Percentiles rank a stretch among this genome's conserved stretches.
Conservation (phyloP, 495 filamentous ascomycete genomes). For the Penicillium mononematosum region DNA sequence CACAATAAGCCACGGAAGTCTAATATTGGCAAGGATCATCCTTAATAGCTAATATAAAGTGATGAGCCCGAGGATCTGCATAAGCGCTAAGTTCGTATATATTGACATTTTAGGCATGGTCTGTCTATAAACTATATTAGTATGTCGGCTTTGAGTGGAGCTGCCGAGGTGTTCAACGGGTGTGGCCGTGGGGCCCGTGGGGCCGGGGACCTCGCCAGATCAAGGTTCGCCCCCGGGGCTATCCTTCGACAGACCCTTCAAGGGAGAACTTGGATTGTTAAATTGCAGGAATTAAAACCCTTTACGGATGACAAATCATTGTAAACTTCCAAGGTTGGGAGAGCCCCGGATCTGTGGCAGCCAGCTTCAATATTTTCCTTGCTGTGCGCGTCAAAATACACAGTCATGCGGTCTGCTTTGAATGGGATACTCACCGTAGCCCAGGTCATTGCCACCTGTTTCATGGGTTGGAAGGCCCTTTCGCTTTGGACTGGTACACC, state of each 20-base stretch:
- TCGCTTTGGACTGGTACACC: background rate
- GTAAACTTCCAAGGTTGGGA: too few species aligned
- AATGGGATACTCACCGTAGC: background rate
- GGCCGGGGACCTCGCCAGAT: too few species aligned
- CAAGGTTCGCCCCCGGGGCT: too few species aligned
- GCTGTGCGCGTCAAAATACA: background rate
- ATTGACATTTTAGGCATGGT: too few species aligned
- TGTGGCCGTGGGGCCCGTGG: too few species aligned
- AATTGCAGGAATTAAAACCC: too few species aligned
- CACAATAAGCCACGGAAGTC: background rate
- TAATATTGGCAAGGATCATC: background rate
- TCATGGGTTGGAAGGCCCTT: conserved; percentile 4
- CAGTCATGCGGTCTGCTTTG: background rate
- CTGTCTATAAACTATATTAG: too few species aligned
- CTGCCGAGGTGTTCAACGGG: too few species aligned
- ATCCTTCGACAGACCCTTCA: too few species aligned
- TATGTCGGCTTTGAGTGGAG: too few species aligned
- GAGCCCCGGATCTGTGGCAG: background rate
- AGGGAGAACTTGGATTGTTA: too few species aligned
- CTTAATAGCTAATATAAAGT: background rate
- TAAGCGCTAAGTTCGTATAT: background rate
- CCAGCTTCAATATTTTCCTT: background rate
- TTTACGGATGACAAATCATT: background rate
- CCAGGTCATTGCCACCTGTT: background rate
- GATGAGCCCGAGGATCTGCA: background rate